These are phyloP conservation scores for Russula emetica DNA, from an alignment of 768 basidiomycete genomes.

Conservation along the genomic window DNA sequence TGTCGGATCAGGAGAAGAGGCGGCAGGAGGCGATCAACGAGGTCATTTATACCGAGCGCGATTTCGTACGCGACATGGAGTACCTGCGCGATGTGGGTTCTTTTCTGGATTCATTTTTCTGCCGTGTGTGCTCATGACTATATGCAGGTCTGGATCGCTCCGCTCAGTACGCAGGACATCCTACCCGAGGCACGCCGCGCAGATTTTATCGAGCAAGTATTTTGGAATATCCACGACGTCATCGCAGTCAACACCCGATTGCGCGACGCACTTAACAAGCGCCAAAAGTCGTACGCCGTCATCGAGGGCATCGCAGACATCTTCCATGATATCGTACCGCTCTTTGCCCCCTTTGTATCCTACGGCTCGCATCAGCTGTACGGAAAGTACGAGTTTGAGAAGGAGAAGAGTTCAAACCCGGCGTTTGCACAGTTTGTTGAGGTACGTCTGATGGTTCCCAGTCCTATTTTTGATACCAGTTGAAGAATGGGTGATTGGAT, in stretches of 20 bases:
- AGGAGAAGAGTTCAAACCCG: constrained; percentile 90
- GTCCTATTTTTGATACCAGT: not conserved
- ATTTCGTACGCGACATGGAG: constrained; percentile 97
- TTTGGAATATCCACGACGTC: constrained; percentile 97
- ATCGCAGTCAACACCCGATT: constrained; percentile 85
- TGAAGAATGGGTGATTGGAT: not conserved
- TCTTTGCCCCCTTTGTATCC: constrained; percentile 88
- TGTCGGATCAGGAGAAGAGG: constrained; percentile 89
- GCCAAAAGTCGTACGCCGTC: constrained; percentile 92
- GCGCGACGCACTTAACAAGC: constrained; percentile 90
- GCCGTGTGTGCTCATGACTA: constrained; percentile 2
- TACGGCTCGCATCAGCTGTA: constrained; percentile 97
- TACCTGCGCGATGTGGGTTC: constrained; percentile 85
- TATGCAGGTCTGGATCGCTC: constrained; percentile 80
- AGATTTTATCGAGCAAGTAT: constrained; percentile 89
- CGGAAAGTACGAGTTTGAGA: constrained; percentile 99
- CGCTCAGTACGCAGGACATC: constrained; percentile 69
- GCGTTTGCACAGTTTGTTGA: constrained; percentile 95
- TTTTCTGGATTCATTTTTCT: constrained; percentile 10
- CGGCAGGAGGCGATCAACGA: constrained; percentile 98
- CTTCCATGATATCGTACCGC: constrained; percentile 77
- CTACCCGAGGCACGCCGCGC: constrained; percentile 72
- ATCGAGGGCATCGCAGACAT: constrained; percentile 92
- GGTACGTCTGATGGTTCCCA: constrained; percentile 44
- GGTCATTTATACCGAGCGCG: constrained; percentile 89